Evolutionary conservation across 306 rosid species (phyloP).

Genomic region (Rubus parviflorus): DNA sequence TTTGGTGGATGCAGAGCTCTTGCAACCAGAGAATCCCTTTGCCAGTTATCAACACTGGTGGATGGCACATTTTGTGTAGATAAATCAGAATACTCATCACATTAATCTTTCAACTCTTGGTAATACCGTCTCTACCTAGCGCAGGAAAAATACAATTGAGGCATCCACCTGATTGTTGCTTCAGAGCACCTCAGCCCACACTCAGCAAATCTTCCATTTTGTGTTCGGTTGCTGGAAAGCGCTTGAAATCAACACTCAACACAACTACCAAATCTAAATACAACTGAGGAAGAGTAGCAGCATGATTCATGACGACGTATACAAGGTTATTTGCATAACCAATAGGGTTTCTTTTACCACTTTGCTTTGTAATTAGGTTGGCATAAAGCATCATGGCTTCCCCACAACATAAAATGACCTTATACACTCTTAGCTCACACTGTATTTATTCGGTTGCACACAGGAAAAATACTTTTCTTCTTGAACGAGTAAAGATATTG

Average conservation of each 20-base stretch:
- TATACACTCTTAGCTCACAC: not conserved
- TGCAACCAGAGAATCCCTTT: conserved; percentile 54
- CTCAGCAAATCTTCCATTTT: not conserved
- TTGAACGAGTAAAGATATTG: not conserved
- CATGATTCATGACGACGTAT: not conserved
- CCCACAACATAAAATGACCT: not conserved
- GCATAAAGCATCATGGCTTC: too few relatives aligned
- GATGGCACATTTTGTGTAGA: not conserved
- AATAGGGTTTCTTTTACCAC: not conserved
- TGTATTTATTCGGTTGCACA: not conserved
- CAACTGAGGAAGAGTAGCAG: conserved; percentile 1
- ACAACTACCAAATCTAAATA: conserved; percentile 2
- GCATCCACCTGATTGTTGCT: conserved; percentile 3
- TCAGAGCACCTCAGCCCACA: not conserved
- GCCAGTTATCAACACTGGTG: conserved; percentile 4
- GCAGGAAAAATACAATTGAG: not conserved
- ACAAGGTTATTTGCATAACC: not conserved
- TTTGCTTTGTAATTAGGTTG: not conserved
- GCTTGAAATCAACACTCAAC: not conserved
- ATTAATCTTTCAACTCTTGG: not conserved
- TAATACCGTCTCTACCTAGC: not conserved
- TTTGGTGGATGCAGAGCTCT: conserved; percentile 57
- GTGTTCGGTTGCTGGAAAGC: not conserved
- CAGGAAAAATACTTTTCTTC: not conserved
- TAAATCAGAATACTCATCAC: conserved; percentile 9